Evolutionary conservation across 1,284 basidiomycete species (phyloP), one percentile per base, ranked within the genome.

Genomic region (Inonotus obliquus): DNA sequence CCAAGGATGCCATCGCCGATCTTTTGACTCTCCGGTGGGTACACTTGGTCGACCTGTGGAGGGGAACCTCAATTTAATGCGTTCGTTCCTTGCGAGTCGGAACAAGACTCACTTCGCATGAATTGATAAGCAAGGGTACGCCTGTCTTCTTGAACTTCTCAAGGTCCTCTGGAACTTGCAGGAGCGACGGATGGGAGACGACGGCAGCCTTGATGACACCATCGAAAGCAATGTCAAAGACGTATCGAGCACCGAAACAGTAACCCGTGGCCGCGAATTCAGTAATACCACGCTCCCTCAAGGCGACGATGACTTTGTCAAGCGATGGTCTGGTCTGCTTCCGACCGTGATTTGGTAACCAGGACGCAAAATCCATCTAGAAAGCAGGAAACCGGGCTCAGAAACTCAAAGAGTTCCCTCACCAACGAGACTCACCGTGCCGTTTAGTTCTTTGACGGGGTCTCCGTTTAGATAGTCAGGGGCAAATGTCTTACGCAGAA

Each of bases 161-260:
- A 29, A 91, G 74, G 71, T 87, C 85, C 1, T 74, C 81, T 11
- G 88, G 86, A 48, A 81, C 64, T 44, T 84, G 65, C 63, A 94
- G 79, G 1, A 86, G 74, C 2, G 89, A 89, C 1, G 91, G 91
- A 72, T 94, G 92, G 0, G 82, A 71, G 56, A 81, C 76, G 25
- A 81, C 82, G 0, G 77, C 79, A 27, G 77, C 86, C 49, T 81
- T 75, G 70, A 84, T 80, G 52, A 76, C 65, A 57, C 79, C 75
- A 10, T 89, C 85, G 65, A 89, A 83, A 0, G 86, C 85, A 54
- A 90, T 79, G 65, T 91, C 82, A 69, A 89, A 89, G 38, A 78
- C 75, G 61, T 85, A 84, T 55, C 86, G 82, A 19, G 71, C 88
- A 41, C 89, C 89, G 63, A 83, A 86, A 76, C 89, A 91, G 74